Evolutionary conservation across 2,329 filamentous ascomycete species (phyloP).

Genomic region (Chalara sp.): DNA sequence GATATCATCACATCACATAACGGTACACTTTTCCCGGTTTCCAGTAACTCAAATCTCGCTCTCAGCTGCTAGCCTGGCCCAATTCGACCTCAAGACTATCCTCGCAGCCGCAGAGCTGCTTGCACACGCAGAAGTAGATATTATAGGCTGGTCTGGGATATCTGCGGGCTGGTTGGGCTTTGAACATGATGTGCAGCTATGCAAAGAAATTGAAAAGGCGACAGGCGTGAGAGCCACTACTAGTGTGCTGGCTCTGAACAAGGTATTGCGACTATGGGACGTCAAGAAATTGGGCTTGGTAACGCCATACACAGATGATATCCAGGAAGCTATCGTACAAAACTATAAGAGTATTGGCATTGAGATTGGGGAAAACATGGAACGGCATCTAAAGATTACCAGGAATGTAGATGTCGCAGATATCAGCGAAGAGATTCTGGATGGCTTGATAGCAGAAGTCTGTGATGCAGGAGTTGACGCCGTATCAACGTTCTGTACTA

Average conservation of each 20-base stretch:
- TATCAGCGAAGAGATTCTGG: conserved; percentile 28
- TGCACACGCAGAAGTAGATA: conserved; percentile 31
- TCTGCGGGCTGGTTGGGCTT: conserved; percentile 34
- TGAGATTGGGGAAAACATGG: conserved; percentile 26
- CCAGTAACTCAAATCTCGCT: conserved; percentile 33
- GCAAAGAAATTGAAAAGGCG: conserved; percentile 29
- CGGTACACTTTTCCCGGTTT: conserved; percentile 37
- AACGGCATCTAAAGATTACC: conserved; percentile 27
- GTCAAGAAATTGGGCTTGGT: conserved; percentile 30
- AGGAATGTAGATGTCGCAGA: conserved; percentile 33
- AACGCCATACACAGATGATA: conserved; percentile 35
- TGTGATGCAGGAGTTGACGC: conserved; percentile 23
- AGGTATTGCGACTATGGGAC: conserved; percentile 22
- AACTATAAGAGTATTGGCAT: conserved; percentile 29
- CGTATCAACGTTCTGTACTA: conserved; percentile 37
- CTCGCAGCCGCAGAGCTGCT: conserved; percentile 29
- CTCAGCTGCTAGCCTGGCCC: conserved; percentile 24
- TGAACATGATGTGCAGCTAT: conserved; percentile 32
- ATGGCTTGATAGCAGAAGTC: conserved; percentile 13
- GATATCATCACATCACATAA: conserved; percentile 24
- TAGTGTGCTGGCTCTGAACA: conserved; percentile 34
- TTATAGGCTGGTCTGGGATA: conserved; percentile 33
- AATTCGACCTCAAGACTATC: conserved; percentile 27
- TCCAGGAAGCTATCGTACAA: conserved; percentile 31
- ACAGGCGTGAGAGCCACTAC: conserved; percentile 34